phyloP scores from a whole-genome alignment of 257 asterid species.

The Solanum chilense region DNA sequence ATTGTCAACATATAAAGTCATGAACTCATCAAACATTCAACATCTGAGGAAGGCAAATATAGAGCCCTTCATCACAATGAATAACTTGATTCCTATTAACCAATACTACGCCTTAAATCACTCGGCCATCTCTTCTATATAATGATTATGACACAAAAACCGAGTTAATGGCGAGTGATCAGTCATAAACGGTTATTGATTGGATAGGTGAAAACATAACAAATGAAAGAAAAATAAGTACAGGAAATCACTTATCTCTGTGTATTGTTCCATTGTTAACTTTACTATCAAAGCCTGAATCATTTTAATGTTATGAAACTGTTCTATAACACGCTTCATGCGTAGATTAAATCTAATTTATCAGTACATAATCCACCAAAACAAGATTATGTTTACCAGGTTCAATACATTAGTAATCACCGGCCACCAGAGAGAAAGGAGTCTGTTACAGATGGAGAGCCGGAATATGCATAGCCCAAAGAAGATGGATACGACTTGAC shows the following conservation, averaged over 20 bases:
- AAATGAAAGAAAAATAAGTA: not conserved
- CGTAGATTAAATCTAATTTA: not conserved
- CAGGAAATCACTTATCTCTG: not conserved
- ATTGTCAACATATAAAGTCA: not conserved
- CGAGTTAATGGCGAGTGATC: not conserved
- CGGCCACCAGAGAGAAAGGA: conserved; percentile 31
- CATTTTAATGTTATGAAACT: not conserved
- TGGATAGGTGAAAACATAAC: not conserved
- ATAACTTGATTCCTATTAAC: not conserved
- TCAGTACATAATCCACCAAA: not conserved
- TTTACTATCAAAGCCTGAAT: not conserved
- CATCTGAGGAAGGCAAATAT: not conserved
- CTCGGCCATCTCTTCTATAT: not conserved
- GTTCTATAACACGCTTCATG: not conserved
- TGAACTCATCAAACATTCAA: not conserved
- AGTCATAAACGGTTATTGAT: not conserved
- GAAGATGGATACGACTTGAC: not conserved
- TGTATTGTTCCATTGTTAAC: not conserved
- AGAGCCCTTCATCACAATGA: not conserved
- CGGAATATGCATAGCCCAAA: conserved; percentile 1
- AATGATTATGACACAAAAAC: not conserved
- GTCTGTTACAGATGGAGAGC: conserved; percentile 12
- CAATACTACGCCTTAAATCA: not conserved
- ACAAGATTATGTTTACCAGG: not conserved
- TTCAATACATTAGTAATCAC: not conserved